Conservation (phyloP, 2,329 filamentous ascomycete species). For the Pezicula rhizophila region DNA sequence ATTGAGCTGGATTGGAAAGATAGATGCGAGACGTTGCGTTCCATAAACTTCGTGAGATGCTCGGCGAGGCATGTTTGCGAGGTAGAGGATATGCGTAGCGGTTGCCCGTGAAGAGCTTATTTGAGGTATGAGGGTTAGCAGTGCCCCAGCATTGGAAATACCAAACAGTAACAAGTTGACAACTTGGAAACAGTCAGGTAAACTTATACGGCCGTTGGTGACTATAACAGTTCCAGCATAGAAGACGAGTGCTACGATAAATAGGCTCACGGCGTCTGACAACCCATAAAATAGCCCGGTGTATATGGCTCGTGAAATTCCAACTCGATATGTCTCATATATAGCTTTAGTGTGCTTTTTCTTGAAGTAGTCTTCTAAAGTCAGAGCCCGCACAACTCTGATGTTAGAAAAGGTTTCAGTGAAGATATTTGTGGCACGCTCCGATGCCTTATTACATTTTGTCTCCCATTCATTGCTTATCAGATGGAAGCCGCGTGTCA, state of each 20-base stretch:
- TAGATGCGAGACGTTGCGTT: slow-evolving; percentile 40
- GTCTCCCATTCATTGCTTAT: slow-evolving; percentile 68
- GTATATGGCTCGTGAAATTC: slow-evolving; percentile 59
- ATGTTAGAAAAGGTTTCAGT: slow-evolving; percentile 75
- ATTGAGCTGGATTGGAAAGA: slow-evolving; percentile 45
- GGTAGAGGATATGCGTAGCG: slow-evolving; percentile 65
- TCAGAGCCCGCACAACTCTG: slow-evolving; percentile 68
- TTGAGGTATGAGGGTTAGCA: slow-evolving; percentile 73
- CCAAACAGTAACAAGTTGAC: slow-evolving; percentile 81
- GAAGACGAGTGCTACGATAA: slow-evolving; percentile 73
- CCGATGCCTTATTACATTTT: slow-evolving; percentile 56
- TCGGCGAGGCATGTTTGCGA: slow-evolving; percentile 51
- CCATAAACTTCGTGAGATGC: slow-evolving; percentile 27
- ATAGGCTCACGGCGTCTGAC: slow-evolving; percentile 66
- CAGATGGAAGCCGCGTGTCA: slow-evolving; percentile 59
- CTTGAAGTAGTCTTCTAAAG: slow-evolving; percentile 66
- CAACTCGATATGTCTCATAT: slow-evolving; percentile 48
- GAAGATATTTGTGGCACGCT: slow-evolving; percentile 55
- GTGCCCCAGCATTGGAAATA: slow-evolving; percentile 63
- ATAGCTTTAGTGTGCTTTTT: slow-evolving; percentile 52
- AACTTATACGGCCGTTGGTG: slow-evolving; percentile 39
- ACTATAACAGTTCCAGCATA: slow-evolving; percentile 72
- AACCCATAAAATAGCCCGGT: slow-evolving; percentile 70
- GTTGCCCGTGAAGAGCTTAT: slow-evolving; percentile 69
- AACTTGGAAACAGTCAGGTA: slow-evolving; percentile 62